A percentile compares a stretch with the other conserved stretches of the same genome.
phyloP scores from a whole-genome alignment of 169 alveolate genomes.

The Plasmodium gonderi region DNA sequence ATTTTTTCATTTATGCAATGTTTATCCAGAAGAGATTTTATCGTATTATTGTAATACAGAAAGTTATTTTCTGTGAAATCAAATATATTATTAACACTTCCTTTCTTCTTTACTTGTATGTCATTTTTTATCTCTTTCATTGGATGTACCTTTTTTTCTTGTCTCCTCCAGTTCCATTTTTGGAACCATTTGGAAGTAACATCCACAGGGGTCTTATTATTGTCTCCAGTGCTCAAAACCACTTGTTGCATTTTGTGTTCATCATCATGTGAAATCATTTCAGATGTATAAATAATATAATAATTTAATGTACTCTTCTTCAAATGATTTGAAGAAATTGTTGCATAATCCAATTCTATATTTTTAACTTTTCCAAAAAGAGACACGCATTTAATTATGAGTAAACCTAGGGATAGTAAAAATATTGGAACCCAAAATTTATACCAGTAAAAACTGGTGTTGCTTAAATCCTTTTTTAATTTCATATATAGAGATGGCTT shows the following conservation, averaged over 20 bases:
- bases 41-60: conserved; percentile 37
- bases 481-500: conserved; percentile 28
- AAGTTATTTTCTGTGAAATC: neutral
- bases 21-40: conserved; percentile 22
- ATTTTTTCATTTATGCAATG: conserved; percentile 59
- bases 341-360: conserved; percentile 14
- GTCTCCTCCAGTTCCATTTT: neutral
- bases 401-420: conserved; percentile 35
- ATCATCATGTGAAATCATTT: neutral
- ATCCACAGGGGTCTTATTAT: neutral
- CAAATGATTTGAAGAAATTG: conserved; percentile 26
- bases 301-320: conserved; percentile 31
- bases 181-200: neutral
- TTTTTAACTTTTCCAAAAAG: conserved; percentile 36
- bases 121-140: neutral
- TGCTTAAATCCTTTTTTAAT: conserved; percentile 26
- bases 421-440: conserved; percentile 51
- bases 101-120: neutral
- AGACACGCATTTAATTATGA: conserved; percentile 60
- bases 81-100: neutral
- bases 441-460: conserved; percentile 53
- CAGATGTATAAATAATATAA: conserved; percentile 16
- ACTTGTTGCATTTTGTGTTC: neutral
- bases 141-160: neutral
- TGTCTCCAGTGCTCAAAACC: no score